Evolutionary conservation across 768 basidiomycete genomes (phyloP).

Genomic region (Mycena epipterygia): DNA sequence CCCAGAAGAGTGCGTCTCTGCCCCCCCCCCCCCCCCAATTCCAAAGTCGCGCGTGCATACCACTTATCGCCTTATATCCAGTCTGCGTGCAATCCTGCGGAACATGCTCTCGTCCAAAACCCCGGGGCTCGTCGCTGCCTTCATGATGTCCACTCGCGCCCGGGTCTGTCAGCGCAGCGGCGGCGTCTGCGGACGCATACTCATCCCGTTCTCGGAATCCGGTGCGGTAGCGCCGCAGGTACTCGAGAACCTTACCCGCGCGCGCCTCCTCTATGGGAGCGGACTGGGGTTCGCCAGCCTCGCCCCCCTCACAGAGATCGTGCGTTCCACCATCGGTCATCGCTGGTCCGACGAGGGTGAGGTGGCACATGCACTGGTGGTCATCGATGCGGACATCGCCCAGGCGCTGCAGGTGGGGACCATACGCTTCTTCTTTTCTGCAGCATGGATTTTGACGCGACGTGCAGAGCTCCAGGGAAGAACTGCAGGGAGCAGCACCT

Average conservation of each 20-base stretch:
- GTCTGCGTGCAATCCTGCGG: conserved; percentile 81
- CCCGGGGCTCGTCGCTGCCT: conserved; percentile 71
- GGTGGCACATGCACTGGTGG: conserved; percentile 70
- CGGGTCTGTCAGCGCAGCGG: conserved; percentile 49
- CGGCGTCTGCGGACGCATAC: conserved; percentile 59
- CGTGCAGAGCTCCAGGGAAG: conserved; percentile 17
- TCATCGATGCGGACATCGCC: conserved; percentile 82
- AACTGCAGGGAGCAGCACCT: conserved; percentile 68
- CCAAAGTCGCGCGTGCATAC: background rate
- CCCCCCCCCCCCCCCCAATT: too few relatives aligned
- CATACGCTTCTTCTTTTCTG: background rate
- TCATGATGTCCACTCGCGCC: conserved; percentile 69
- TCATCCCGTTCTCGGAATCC: conserved; percentile 59
- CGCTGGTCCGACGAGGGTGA: conserved; percentile 75
- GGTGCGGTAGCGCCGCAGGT: conserved; percentile 67
- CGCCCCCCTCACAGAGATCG: conserved; percentile 66
- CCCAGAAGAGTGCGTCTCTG: conserved; percentile 76
- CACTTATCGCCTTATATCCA: conserved; percentile 44
- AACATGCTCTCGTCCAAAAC: conserved; percentile 79
- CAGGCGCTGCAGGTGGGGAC: conserved; percentile 84
- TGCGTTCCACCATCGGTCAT: conserved; percentile 71
- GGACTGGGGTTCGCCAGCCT: conserved; percentile 83
- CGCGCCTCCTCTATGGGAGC: conserved; percentile 80
- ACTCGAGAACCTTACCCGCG: conserved; percentile 64
- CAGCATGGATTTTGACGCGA: background rate